A percentile compares a stretch with the other conserved stretches of the same genome.
Conservation (phyloP, 169 alveolate species). For the Babesia bigemina region DNA sequence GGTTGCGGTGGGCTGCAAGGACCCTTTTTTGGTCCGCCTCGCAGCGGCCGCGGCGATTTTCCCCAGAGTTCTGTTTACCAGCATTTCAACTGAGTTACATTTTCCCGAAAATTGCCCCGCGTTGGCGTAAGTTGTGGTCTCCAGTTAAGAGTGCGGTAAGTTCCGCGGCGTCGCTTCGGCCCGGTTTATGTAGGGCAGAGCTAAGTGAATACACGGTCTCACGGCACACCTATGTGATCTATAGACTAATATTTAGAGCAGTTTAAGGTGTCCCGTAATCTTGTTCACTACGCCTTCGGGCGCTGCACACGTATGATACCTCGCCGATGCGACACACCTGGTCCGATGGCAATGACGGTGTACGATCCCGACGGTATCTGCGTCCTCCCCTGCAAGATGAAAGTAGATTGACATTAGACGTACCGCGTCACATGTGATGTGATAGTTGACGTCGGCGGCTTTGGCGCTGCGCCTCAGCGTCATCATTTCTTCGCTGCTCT, state of each 20-base stretch:
- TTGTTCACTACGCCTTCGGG: slow-evolving; percentile 75
- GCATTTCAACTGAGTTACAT: slow-evolving; percentile 28
- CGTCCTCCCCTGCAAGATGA: slow-evolving; percentile 83
- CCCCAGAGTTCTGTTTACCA: slow-evolving; percentile 50
- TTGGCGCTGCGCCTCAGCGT: slow-evolving; percentile 41
- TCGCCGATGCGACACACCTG: slow-evolving; percentile 74
- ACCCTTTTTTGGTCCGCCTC: slow-evolving; percentile 30
- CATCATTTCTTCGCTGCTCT: slow-evolving; percentile 67
- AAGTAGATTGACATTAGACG: background rate
- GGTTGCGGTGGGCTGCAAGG: slow-evolving; percentile 51
- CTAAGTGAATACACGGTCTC: background rate
- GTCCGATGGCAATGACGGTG: slow-evolving; percentile 92
- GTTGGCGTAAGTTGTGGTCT: background rate
- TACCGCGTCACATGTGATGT: slow-evolving; percentile 68
- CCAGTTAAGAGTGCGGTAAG: background rate
- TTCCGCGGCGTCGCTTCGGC: background rate
- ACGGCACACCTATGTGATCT: background rate
- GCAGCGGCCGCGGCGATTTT: slow-evolving; percentile 59
- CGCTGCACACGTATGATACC: slow-evolving; percentile 40
- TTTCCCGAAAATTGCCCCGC: background rate
- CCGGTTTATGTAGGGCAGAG: slow-evolving; percentile 29
- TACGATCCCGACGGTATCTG: slow-evolving; percentile 89
- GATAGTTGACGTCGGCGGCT: slow-evolving; percentile 36
- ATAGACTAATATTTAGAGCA: slow-evolving; percentile 48
- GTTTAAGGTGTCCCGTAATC: slow-evolving; percentile 78